Conservation (phyloP, 139 green algal genomes). For the Diplosphaera chodatii region DNA sequence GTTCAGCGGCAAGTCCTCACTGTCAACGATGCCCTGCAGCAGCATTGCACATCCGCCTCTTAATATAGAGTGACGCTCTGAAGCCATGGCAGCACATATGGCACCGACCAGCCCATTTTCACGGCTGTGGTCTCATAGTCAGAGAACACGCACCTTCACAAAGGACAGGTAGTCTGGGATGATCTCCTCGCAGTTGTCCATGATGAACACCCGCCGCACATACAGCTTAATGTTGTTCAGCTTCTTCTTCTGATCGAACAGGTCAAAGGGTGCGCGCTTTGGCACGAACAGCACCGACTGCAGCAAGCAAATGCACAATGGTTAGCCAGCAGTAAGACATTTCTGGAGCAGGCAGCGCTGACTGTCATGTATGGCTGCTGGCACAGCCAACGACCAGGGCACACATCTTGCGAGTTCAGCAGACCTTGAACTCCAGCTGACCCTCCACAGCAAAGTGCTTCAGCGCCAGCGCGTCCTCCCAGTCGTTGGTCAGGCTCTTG, state of each 20-base stretch:
- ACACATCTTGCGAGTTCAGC: too few relatives aligned
- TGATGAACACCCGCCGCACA: slow-evolving; percentile 64
- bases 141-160: slow-evolving; percentile 81
- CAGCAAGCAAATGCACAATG: too few relatives aligned
- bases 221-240: slow-evolving; percentile 89
- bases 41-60: background rate
- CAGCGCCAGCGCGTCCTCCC: slow-evolving; percentile 92
- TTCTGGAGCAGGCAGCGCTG: too few relatives aligned
- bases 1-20: slow-evolving; percentile 98
- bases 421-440: slow-evolving; percentile 98
- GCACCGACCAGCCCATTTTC: too few relatives aligned
- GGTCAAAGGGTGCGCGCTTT: slow-evolving; percentile 96
- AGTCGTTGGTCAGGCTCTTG: slow-evolving; percentile 92
- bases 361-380: too few relatives aligned
- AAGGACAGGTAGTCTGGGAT: slow-evolving; percentile 96
- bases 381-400: too few relatives aligned
- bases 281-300: slow-evolving; percentile 25
- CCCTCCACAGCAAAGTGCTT: slow-evolving; percentile 99
- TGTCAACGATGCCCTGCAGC: slow-evolving; percentile 86
- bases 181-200: slow-evolving; percentile 89
- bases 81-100: too few relatives aligned
- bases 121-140: too few relatives aligned
- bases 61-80: too few relatives aligned
- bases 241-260: slow-evolving; percentile 96
- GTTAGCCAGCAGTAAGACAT: too few relatives aligned